Base-by-base conservation (phyloP, 2,329 filamentous ascomycete species). In the Aspergillus brasiliensis region DNA sequence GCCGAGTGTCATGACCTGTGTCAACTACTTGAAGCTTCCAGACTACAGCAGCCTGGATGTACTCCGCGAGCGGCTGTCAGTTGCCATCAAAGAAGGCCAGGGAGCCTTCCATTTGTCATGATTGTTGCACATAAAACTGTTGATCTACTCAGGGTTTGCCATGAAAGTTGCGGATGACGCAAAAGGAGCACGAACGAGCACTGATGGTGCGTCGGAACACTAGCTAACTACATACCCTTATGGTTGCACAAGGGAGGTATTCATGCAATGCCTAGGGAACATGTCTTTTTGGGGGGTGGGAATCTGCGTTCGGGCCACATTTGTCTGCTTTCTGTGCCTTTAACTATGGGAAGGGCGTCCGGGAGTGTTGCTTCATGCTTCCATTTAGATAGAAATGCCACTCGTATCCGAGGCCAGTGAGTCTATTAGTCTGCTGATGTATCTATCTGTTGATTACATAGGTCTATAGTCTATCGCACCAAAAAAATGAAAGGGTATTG, bases 1-100 rank as follows among this genome's bases (percentile, higher is more conserved):
- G n/a, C 95, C 96, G 11, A 98, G 93, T 74, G 96, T 99, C 75
- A 99, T 99, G 96, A 99, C 96, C 10, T 99, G 96, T 75, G 95
- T 97, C 78, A 99, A 99, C 77, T 99, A 99, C 75, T 86, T 99
- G 70, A 99, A 99, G 79, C 84, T 99, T 72, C 95, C 95, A 19
- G 92, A 99, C 77, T 99, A 99, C 78, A 94, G 88, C 66, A 87
- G 81, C 67, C 80, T 96, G 63, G 86, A 91, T 1, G 83, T 89
- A 54, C 87, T 99, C 78, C 88, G 85, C 71, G 85, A 89, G 73
- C 91, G 91, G 75, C 83, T 99, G 56, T 87, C 86, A 65, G 89
- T 89, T 65, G 96, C 95, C 25, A 96, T 97, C 74, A 91, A 88
- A 76, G 96, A 99, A 80, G 95, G 95, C 23, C 95, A 99, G 75